Evolutionary conservation across 2,329 filamentous ascomycete species (phyloP).

Genomic region (Tolypocladium ovalisporum): DNA sequence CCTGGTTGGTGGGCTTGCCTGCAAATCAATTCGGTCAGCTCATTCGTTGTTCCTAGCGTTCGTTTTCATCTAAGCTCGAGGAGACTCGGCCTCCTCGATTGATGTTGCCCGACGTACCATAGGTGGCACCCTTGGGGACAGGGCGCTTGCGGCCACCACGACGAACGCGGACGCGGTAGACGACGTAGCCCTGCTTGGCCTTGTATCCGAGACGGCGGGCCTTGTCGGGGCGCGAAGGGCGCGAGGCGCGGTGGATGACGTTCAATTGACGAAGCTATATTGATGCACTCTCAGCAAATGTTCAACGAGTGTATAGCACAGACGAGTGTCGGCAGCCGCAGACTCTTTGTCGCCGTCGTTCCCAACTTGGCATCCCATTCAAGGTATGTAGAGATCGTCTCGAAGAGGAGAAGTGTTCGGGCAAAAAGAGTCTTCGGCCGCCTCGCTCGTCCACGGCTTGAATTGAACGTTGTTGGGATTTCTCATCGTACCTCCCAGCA

Average conservation of each 20-base stretch:
- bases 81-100: background rate
- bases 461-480: conserved; percentile 21
- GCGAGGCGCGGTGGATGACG: conserved; percentile 98
- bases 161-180: conserved; percentile 98
- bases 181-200: conserved; percentile 99
- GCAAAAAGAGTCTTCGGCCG: conserved; percentile 1
- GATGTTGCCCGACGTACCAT: conserved; percentile 53
- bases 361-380: background rate
- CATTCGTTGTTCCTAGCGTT: background rate
- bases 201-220: conserved; percentile 99
- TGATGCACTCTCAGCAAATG: conserved; percentile 99
- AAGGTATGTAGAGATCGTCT: background rate
- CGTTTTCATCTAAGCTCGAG: no score
- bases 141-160: conserved; percentile 98
- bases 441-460: conserved; percentile 22
- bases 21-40: conserved; percentile 16
- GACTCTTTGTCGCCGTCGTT: background rate
- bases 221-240: conserved; percentile 98
- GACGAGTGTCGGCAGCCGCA: conserved; percentile 10
- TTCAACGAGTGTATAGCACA: conserved; percentile 99
- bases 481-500: conserved; percentile 94
- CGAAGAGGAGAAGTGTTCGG: conserved; percentile 5
- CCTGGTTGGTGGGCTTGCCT: conserved; percentile 99
- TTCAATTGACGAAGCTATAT: conserved; percentile 99
- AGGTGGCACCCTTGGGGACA: conserved; percentile 95